phyloP scores from a whole-genome alignment of 1,284 basidiomycete species.

The Cutaneotrichosporon daszewskae region DNA sequence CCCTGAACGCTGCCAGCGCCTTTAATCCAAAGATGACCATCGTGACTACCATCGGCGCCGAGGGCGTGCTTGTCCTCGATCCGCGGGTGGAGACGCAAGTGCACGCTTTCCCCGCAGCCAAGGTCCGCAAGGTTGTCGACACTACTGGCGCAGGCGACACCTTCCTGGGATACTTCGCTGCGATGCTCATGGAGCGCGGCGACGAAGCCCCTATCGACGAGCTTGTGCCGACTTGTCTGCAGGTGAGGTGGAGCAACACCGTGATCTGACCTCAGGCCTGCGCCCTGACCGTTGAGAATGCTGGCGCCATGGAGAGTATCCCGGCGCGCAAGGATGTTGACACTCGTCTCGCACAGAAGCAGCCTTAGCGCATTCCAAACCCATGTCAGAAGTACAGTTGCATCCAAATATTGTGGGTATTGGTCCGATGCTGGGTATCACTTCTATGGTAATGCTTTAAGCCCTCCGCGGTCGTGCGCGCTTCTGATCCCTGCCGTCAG shows the following conservation, averaged over 20 bases:
- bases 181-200: slow-evolving; percentile 37
- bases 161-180: slow-evolving; percentile 47
- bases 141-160: slow-evolving; percentile 49
- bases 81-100: not conserved
- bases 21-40: slow-evolving; percentile 7
- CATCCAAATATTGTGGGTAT: not conserved
- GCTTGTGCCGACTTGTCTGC: slow-evolving; percentile 11
- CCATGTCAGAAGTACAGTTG: too few species aligned
- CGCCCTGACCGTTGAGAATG: slow-evolving; percentile 12
- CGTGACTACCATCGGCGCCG: slow-evolving; percentile 11
- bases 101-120: slow-evolving; percentile 6
- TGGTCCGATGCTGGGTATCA: slow-evolving; percentile 5
- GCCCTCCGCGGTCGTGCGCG: not conserved
- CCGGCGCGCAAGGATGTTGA: slow-evolving; percentile 13
- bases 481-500: slow-evolving; percentile 2
- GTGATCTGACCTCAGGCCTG: slow-evolving; percentile 12
- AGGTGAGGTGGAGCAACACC: not conserved
- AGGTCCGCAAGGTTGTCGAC: slow-evolving; percentile 23
- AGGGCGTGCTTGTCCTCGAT: slow-evolving; percentile 10
- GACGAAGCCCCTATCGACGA: slow-evolving; percentile 10
- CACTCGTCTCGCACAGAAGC: slow-evolving; percentile 11
- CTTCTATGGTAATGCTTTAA: not conserved
- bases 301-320: slow-evolving; percentile 21
- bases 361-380: too few species aligned
- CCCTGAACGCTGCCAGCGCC: slow-evolving; percentile 2